Percentiles rank a stretch among this genome's conserved stretches.
Conservation (phyloP, 2,329 filamentous ascomycete genomes). For the Tympanopsis confertula region DNA sequence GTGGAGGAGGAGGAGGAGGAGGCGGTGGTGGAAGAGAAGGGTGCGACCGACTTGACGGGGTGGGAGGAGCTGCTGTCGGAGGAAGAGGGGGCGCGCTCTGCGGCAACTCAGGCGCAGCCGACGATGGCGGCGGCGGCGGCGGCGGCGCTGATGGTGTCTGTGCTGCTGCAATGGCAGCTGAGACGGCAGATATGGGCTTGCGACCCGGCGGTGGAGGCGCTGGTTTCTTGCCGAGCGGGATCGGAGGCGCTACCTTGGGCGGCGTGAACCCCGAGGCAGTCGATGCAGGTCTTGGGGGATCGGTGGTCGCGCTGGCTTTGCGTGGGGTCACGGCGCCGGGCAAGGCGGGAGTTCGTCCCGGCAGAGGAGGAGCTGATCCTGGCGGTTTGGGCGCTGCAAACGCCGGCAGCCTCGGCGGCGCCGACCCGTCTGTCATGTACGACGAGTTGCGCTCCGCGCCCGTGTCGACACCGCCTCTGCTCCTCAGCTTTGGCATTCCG, state of each 20-base stretch:
- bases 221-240: conserved; percentile 67
- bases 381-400: conserved; percentile 48
- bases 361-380: conserved; percentile 28
- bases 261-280: conserved; percentile 44
- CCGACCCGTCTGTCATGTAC: conserved; percentile 60
- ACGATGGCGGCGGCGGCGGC: conserved; percentile 14
- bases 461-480: conserved; percentile 68
- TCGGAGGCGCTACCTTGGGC: conserved; percentile 59
- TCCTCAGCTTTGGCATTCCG: conserved; percentile 90
- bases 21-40: no score
- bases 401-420: conserved; percentile 39
- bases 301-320: conserved; percentile 40
- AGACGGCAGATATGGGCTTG: conserved; percentile 31
- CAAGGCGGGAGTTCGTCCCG: conserved; percentile 33
- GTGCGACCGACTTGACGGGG: conserved; percentile 11
- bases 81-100: conserved; percentile 15
- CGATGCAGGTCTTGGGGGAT: conserved; percentile 43
- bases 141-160: conserved; percentile 24
- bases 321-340: conserved; percentile 46
- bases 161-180: conserved; percentile 16
- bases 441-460: conserved; percentile 61
- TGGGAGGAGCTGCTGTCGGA: conserved; percentile 19
- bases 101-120: conserved; percentile 10
- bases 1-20: conserved; percentile 18
- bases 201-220: conserved; percentile 49